Conservation (phyloP, 306 rosid genomes). For the Chamaecrista fasciculata region DNA sequence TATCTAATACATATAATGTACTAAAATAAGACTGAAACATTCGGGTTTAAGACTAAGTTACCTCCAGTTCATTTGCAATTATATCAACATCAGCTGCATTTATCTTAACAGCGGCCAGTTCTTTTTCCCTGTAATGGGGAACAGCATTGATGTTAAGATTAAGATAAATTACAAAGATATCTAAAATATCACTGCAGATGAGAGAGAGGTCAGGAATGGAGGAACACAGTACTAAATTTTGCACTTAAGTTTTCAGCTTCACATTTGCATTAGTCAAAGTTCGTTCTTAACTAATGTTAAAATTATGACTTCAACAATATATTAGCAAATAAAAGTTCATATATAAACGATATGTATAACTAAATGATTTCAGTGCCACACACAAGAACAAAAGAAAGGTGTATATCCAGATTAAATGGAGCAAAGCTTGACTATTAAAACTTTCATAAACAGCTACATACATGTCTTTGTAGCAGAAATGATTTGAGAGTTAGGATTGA, state of each 20-base stretch:
- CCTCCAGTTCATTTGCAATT: conserved; percentile 90
- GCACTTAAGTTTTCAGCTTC: neutral
- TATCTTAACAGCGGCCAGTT: conserved; percentile 86
- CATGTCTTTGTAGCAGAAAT: neutral
- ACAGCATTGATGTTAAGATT: neutral
- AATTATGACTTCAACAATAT: neutral
- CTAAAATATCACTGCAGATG: neutral
- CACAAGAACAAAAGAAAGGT: neutral
- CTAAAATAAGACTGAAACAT: neutral
- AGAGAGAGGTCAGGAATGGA: neutral
- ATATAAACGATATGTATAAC: neutral
- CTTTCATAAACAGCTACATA: neutral
- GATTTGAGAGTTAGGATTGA: neutral
- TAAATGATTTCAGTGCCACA: conserved; percentile 1
- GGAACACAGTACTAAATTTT: neutral
- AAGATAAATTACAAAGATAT: neutral
- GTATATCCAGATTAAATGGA: neutral
- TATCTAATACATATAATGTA: neutral
- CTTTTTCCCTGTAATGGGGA: conserved; percentile 68
- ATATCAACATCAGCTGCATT: conserved; percentile 81
- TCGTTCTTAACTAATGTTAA: neutral
- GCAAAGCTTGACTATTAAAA: conserved; percentile 6
- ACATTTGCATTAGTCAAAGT: neutral
- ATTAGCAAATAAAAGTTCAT: neutral
- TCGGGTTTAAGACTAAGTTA: conserved; percentile 22